Base-by-base conservation (phyloP, 1,139 yeast genomes). In the Lodderomyces margitis region DNA sequence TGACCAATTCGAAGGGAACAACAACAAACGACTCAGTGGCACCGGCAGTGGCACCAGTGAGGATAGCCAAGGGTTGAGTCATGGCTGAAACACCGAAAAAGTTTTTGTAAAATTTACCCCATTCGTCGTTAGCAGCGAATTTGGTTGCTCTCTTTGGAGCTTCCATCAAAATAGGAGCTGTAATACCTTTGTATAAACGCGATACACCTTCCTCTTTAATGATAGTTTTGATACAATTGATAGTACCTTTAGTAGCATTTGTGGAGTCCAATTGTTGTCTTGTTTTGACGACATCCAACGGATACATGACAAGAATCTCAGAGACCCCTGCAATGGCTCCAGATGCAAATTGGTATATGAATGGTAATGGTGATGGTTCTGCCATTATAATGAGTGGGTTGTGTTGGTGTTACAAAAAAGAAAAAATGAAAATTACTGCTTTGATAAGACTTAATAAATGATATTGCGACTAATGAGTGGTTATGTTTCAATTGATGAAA, bases 121-220 rank as follows among this genome's bases (percentile, higher is more conserved):
- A 92, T 64, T 89, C 92, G 62, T 94, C 98, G 61, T 94, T 92
- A 49, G 98, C 97, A 42, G 98, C 98, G 60, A 92, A 92, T 68
- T 92, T 92, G 51, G 96, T 91, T 36, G 98, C 98, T 72, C 91
- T 75, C 75, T 92, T 92, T 49, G 98, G 98, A n/a, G 98, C 98
- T 64, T 92, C 99, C 98, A 92, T 92, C 58, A 92, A 75, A 55
- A 92, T 87, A 36, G 99, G 99, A 14, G 98, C 97, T 23, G 85
- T 70, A 55, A 92, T 92, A 51, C 98, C 98, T 62, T 91, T 83
- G 67, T 92, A 94, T 47, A 92, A 75, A 50, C 95, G 77, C 16
- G 83, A 68, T 39, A 80, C 74, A 34, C 98, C 99, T 66, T 94
- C 99, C 51, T 80, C 83, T 56, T 76, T 79, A 53, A 92, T 77